phyloP scores from a whole-genome alignment of 1,139 yeast species.

The Hyphopichia wangnamkhiaoensis region DNA sequence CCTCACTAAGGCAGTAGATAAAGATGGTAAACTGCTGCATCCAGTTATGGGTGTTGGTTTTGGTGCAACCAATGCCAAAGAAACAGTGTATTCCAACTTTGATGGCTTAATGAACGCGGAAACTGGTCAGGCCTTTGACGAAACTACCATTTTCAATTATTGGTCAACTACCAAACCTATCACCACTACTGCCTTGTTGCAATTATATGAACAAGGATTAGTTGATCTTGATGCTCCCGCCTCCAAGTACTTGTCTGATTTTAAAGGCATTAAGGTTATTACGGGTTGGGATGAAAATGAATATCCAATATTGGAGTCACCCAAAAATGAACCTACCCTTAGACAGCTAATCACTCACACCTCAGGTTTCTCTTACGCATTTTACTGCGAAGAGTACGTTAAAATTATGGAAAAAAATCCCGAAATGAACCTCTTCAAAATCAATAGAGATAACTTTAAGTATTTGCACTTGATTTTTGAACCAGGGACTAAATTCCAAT shows the following conservation, averaged over 20 bases:
- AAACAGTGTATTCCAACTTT: slow-evolving; percentile 15
- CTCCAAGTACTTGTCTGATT: slow-evolving; percentile 16
- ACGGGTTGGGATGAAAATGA: slow-evolving; percentile 15
- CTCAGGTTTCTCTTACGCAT: slow-evolving; percentile 19
- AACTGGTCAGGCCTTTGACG: slow-evolving; percentile 6
- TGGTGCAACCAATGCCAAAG: slow-evolving; percentile 16
- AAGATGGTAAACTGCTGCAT: neutral
- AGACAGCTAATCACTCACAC: slow-evolving; percentile 17
- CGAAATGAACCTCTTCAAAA: slow-evolving; percentile 6
- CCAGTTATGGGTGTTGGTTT: slow-evolving; percentile 13
- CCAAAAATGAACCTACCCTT: slow-evolving; percentile 14
- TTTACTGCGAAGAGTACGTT: slow-evolving; percentile 13
- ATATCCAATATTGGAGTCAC: slow-evolving; percentile 12
- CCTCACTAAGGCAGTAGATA: slow-evolving; percentile 3
- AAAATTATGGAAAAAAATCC: slow-evolving; percentile 8
- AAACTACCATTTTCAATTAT: slow-evolving; percentile 11
- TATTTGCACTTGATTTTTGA: slow-evolving; percentile 17
- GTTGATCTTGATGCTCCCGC: slow-evolving; percentile 23
- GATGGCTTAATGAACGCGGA: slow-evolving; percentile 11
- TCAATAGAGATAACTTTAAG: slow-evolving; percentile 7
- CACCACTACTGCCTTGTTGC: slow-evolving; percentile 18
- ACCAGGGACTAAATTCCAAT: slow-evolving; percentile 19
- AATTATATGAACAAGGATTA: slow-evolving; percentile 18
- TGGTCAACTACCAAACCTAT: slow-evolving; percentile 18
- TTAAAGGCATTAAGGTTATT: slow-evolving; percentile 14